Conservation (phyloP, 169 alveolate genomes). For the Plasmodium blacklocki region DNA sequence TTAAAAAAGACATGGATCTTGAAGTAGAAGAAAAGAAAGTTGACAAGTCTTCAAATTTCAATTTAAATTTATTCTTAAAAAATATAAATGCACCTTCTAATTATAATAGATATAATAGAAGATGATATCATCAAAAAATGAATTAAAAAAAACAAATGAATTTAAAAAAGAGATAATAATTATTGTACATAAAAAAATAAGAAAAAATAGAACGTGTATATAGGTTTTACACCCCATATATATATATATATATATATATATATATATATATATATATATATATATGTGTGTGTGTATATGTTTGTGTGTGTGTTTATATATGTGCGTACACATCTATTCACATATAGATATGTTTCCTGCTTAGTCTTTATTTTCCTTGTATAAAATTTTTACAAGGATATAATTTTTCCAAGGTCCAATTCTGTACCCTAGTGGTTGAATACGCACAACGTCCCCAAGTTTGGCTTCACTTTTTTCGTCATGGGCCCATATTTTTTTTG, state of each 20-base stretch:
- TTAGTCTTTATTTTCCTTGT: constrained; percentile 78
- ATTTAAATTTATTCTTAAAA: constrained; percentile 79
- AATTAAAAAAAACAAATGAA: not conserved
- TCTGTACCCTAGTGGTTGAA: constrained; percentile 92
- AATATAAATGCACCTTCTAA: constrained; percentile 76
- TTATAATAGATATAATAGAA: constrained; percentile 53
- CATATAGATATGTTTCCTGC: no score
- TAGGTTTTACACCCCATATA: not conserved
- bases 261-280: no score
- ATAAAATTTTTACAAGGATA: constrained; percentile 82
- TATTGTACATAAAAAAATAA: not conserved
- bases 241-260: no score
- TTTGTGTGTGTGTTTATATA: no score
- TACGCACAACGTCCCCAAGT: constrained; percentile 92
- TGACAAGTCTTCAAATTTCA: constrained; percentile 77
- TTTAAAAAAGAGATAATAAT: not conserved
- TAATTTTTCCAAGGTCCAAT: constrained; percentile 89
- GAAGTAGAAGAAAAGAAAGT: constrained; percentile 72
- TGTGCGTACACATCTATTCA: not conserved
- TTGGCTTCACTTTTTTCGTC: constrained; percentile 90
- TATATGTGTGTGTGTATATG: no score
- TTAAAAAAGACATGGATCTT: constrained; percentile 74
- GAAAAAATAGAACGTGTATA: not conserved
- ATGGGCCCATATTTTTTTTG: constrained; percentile 93
- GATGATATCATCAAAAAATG: not conserved